Evolutionary conservation across 2,329 filamentous ascomycete genomes (phyloP).

Genomic region (Botrytis byssoidea): DNA sequence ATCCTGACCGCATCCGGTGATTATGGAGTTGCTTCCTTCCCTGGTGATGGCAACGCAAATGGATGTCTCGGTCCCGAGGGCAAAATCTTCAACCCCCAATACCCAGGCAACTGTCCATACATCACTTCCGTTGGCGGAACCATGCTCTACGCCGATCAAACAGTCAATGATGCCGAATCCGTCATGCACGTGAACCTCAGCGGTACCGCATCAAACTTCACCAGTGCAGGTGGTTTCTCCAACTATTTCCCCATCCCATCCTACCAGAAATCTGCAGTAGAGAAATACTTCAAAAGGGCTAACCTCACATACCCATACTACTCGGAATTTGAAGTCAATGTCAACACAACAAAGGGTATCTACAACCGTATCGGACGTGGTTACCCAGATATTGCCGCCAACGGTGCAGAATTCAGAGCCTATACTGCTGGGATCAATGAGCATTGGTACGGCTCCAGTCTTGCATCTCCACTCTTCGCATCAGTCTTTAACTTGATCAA

Average conservation of each 20-base stretch:
- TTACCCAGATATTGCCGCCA: conserved; percentile 54
- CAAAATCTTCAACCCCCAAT: conserved; percentile 43
- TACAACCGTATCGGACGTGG: conserved; percentile 50
- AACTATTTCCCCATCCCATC: conserved; percentile 50
- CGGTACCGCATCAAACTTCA: conserved; percentile 44
- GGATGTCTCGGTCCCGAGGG: conserved; percentile 43
- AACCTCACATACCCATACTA: conserved; percentile 31
- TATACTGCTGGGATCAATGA: conserved; percentile 18
- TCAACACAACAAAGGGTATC: conserved; percentile 47
- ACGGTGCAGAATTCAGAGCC: conserved; percentile 44
- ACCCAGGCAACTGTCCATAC: conserved; percentile 67
- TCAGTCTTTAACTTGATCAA: conserved; percentile 29
- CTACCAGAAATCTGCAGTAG: conserved; percentile 49
- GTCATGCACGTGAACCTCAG: conserved; percentile 30
- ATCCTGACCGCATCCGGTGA: conserved; percentile 64
- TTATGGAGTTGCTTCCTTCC: conserved; percentile 54
- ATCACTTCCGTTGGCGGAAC: conserved; percentile 66
- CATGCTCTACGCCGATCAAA: conserved; percentile 47
- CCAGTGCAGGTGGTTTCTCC: conserved; percentile 49
- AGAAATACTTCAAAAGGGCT: conserved; percentile 42
- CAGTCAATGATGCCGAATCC: conserved; percentile 33
- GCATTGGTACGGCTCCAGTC: conserved; percentile 28
- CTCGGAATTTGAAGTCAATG: conserved; percentile 36
- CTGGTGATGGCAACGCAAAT: conserved; percentile 57
- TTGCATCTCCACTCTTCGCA: conserved; percentile 30